phyloP scores from a whole-genome alignment of 768 basidiomycete genomes.

The Termitomyces sp. region DNA sequence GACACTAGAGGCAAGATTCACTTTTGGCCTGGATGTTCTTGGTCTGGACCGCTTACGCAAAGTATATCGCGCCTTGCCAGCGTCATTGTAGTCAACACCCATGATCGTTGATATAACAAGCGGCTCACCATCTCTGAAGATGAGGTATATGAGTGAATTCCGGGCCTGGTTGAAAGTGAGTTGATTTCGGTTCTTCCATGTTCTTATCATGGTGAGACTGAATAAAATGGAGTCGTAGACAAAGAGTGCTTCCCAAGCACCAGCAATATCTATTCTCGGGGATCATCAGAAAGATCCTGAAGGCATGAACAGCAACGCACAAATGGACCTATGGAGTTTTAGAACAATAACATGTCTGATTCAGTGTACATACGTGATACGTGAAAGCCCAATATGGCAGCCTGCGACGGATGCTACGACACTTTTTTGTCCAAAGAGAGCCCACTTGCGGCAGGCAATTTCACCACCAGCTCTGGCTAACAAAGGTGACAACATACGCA shows the following conservation, averaged over 20 bases:
- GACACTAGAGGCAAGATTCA: slow-evolving; percentile 27
- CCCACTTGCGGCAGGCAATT: slow-evolving; percentile 30
- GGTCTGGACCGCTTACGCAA: slow-evolving; percentile 35
- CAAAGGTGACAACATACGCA: slow-evolving; percentile 27
- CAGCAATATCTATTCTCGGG: slow-evolving; percentile 24
- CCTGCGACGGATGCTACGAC: slow-evolving; percentile 18
- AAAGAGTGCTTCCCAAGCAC: slow-evolving; percentile 50
- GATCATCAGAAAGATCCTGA: no score
- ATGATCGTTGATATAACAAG: not conserved
- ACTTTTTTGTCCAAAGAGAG: slow-evolving; percentile 36
- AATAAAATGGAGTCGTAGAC: slow-evolving; percentile 48
- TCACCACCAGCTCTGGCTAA: not conserved
- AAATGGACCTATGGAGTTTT: not conserved
- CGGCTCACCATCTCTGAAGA: slow-evolving; percentile 51
- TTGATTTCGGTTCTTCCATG: slow-evolving; percentile 31
- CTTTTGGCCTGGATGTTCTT: not conserved
- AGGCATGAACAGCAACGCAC: not conserved
- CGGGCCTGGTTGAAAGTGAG: slow-evolving; percentile 19
- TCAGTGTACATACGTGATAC: slow-evolving; percentile 24
- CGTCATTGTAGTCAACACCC: not conserved
- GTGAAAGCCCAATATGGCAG: slow-evolving; percentile 31
- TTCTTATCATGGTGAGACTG: slow-evolving; percentile 43
- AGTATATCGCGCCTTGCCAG: slow-evolving; percentile 56
- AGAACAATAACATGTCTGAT: not conserved
- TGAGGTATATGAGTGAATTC: slow-evolving; percentile 33